Evolutionary conservation across 768 basidiomycete genomes (phyloP).

Genomic region (Lentinula raphanica): DNA sequence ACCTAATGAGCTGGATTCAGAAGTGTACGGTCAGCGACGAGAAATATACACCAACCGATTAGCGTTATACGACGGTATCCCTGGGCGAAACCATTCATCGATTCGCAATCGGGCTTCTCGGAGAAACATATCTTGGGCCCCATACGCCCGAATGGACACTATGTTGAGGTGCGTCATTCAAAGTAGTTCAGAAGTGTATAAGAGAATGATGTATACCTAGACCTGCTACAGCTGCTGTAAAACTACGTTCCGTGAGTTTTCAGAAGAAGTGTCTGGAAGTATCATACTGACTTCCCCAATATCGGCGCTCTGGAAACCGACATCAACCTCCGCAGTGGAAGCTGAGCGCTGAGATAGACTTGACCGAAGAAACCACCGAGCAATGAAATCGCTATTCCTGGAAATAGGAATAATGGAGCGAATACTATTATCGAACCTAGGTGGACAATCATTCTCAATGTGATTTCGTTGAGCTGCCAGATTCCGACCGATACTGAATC

Average conservation of each 20-base stretch:
- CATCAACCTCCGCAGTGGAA: constrained; percentile 45
- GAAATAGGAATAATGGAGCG: constrained; percentile 42
- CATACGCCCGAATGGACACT: constrained; percentile 64
- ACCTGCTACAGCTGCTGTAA: constrained; percentile 55
- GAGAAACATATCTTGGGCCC: constrained; percentile 45
- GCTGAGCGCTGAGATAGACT: constrained; percentile 40
- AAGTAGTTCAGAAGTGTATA: background rate
- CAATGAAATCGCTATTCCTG: constrained; percentile 35
- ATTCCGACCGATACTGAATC: background rate
- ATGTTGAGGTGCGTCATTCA: constrained; percentile 1
- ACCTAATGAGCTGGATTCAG: constrained; percentile 9
- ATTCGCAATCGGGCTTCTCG: constrained; percentile 43
- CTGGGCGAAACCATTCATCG: constrained; percentile 44
- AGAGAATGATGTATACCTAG: constrained; percentile 30
- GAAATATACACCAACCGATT: constrained; percentile 22
- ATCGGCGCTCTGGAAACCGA: constrained; percentile 33
- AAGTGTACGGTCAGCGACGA: no score
- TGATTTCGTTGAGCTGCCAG: background rate
- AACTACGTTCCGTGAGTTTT: constrained; percentile 18
- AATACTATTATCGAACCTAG: constrained; percentile 39
- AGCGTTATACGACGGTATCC: constrained; percentile 47
- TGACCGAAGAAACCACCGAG: constrained; percentile 40
- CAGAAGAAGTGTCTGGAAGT: constrained; percentile 18
- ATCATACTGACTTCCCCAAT: constrained; percentile 32
- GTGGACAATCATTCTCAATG: constrained; percentile 34